These are phyloP conservation scores for Leccinum colubrinum DNA, from an alignment of 1,284 basidiomycete genomes.

Conservation along the genomic window DNA sequence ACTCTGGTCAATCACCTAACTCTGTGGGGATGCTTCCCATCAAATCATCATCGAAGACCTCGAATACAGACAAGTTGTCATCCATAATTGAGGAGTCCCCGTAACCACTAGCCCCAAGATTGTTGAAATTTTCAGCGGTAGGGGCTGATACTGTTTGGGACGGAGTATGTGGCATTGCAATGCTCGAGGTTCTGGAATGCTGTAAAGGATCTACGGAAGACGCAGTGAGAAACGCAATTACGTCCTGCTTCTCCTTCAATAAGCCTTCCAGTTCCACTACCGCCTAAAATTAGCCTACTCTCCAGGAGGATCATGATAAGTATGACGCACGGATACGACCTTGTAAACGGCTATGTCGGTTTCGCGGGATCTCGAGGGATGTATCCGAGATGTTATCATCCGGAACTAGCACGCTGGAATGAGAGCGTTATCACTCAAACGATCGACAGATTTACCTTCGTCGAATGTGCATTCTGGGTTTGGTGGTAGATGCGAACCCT, in stretches of 20 bases:
- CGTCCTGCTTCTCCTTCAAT: slow-evolving; percentile 38
- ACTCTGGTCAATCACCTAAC: slow-evolving; percentile 3
- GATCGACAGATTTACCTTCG: slow-evolving; percentile 41
- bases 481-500: slow-evolving; percentile 48
- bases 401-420: slow-evolving; percentile 7
- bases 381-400: slow-evolving; percentile 12
- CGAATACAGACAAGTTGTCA: slow-evolving; percentile 1
- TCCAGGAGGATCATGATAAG: not conserved
- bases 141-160: not conserved
- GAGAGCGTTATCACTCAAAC: not conserved
- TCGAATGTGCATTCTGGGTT: slow-evolving; percentile 69
- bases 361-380: slow-evolving; percentile 49
- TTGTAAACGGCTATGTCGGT: slow-evolving; percentile 60
- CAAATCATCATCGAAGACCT: not conserved
- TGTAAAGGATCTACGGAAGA: slow-evolving; percentile 8
- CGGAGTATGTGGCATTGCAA: not conserved
- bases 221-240: slow-evolving; percentile 9
- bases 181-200: not conserved
- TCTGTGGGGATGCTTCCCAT: slow-evolving; percentile 1
- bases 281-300: slow-evolving; percentile 1
- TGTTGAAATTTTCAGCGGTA: not conserved
- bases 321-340: slow-evolving; percentile 59
- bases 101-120: not conserved
- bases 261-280: slow-evolving; percentile 62
- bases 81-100: not conserved